Evolutionary conservation across 2,329 filamentous ascomycete genomes (phyloP), one percentile per base, ranked within the genome.

Genomic region (Boeremia lycopersici): DNA sequence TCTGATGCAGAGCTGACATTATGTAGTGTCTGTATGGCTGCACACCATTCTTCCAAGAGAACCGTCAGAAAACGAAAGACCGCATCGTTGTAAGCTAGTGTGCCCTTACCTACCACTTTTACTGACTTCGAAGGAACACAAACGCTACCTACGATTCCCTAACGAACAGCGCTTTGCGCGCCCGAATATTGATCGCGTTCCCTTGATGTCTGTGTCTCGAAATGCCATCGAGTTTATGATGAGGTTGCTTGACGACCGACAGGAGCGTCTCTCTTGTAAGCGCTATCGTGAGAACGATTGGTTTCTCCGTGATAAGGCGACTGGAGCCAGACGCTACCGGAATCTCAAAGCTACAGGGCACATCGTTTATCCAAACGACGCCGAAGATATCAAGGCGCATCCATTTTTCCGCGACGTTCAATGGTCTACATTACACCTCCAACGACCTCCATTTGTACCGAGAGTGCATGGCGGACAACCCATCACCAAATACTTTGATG

Each of bases 311-410:
- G 73, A 61, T 65, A 71, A 64, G 28, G 47, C 58, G 11, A 45
- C 65, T 0, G 57, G 69, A 4, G 47, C 60, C 1, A 67, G 70
- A 13, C 64, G 64, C 30, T 48, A 63, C 17, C 67, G 68, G 42
- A 73, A 64, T 56, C 57, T 55, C 59, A 69, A 56, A 62, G 75
- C 80, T 56, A 75, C 75, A 51, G 78, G 81, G 28, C 80, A 86
- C 29, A 88, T 89, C 49, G 93, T 98, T 4, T 93, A 91, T 66
- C 81, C 89, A 0, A 84, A 95, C 57, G 93, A 96, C 67, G 93
- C 90, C 1, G 86, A 90, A 60, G 92, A 97, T 50, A 96, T 98
- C 79, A 97, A 96, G 72, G 77, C 82, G 3, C 95, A 98, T 75
- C 84, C 86, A 10, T 98, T 93, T 83, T 98, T 98, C 78, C 82